A percentile compares a stretch with the other conserved stretches of the same genome.
phyloP scores from a whole-genome alignment of 768 basidiomycete genomes.

The Termitomyces sp. region DNA sequence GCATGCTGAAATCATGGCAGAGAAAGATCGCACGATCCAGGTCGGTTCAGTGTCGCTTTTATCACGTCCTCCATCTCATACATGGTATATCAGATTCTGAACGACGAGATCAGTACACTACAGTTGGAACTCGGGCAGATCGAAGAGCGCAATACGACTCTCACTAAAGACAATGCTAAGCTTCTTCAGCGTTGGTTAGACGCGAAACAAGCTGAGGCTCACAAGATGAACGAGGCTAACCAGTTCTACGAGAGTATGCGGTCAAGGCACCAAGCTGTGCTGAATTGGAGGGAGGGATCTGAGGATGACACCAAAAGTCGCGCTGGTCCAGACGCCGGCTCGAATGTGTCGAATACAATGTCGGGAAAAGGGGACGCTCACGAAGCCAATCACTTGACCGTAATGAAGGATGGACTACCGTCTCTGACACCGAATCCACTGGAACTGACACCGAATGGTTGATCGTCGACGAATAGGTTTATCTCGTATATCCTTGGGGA shows the following conservation, averaged over 20 bases:
- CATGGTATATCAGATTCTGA: conserved; percentile 59
- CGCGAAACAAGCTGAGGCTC: conserved; percentile 87
- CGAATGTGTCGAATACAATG: conserved; percentile 31
- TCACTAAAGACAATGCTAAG: conserved; percentile 91
- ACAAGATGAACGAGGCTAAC: conserved; percentile 93
- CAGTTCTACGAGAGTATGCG: conserved; percentile 88
- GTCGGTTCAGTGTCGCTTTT: conserved; percentile 39
- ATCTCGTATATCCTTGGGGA: conserved; percentile 29
- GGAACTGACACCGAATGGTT: conserved; percentile 94
- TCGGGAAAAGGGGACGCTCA: conserved; percentile 72
- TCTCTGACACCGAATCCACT: conserved; percentile 65
- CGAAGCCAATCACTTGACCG: conserved; percentile 41
- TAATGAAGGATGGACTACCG: conserved; percentile 69
- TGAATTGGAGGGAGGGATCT: conserved; percentile 52
- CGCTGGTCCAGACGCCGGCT: conserved; percentile 24
- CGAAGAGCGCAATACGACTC: conserved; percentile 79
- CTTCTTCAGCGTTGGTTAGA: conserved; percentile 97
- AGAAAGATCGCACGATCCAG: conserved; percentile 88
- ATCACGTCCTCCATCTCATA: not conserved
- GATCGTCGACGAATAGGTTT: conserved; percentile 49
- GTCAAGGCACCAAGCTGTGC: conserved; percentile 60
- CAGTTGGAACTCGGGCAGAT: conserved; percentile 90
- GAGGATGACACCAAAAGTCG: conserved; percentile 17
- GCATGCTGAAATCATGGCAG: conserved; percentile 80
- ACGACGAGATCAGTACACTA: conserved; percentile 92